Base-by-base conservation (phyloP, 2,329 filamentous ascomycete species). In the Emericellopsis cladophorae region DNA sequence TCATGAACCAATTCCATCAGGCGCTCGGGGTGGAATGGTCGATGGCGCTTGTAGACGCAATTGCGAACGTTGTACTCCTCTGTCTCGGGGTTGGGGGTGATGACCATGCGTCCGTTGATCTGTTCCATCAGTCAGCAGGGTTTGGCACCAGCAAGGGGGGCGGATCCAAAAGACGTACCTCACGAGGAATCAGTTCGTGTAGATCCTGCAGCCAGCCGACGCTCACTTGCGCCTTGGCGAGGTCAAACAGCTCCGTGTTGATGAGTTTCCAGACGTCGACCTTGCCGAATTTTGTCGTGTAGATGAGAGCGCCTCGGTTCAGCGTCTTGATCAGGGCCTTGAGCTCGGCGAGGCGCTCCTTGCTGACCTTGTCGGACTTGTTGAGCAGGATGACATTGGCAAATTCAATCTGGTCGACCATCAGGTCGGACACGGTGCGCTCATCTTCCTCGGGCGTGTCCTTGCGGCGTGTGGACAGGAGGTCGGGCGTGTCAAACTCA, bases 381-480 rank as follows among this genome's bases (percentile, higher is more conserved):
- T 86, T 86, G 16, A 85, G 59, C 4, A 85, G 67, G 12, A 86
- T 69, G 7, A 85, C 79, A 47, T 86, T 80, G 0, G 81, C 80
- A 49, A 87, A 87, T 56, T 87, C 82, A 44, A 86, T 82, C 51
- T 86, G 81, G 48, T 86, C 81, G 0, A 84, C 79, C 70, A 85
- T 82, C 0, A 87, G 66, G 48, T 86, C 81, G 1, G 80, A 84
- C 3, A 87, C 81, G 0, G 79, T 85, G 0, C 81, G 65, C 48
- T 87, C 80, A 44, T 87, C 82, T 47, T 86, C 81, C 0, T 74
- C 55, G 5, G 73, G 65, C 2, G 80, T 74, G 23, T 81, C 76
- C 5, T 79, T 68, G 11, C 66, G 76, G 2, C 81, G 70, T 18
- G 76, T 70, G 1, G 78, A 79, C 0, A 86, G 59, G 12, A 86